Conservation (phyloP, 495 filamentous ascomycete species). For the Penicillium herquei region DNA sequence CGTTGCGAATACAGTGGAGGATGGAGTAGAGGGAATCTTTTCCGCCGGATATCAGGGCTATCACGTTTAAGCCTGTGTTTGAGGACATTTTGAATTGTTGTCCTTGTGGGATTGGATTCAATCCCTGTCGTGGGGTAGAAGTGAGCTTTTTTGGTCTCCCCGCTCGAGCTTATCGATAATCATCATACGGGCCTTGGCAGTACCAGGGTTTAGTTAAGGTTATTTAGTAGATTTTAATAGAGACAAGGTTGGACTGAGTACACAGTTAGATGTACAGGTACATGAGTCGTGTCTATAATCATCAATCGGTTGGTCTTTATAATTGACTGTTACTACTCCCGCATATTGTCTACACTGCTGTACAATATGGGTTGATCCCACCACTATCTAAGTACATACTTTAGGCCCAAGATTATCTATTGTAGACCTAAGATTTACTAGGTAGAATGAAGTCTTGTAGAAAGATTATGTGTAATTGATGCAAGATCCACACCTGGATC, state of each 20-base stretch:
- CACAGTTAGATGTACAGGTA: no score
- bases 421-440: background rate
- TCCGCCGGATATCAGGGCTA: slow-evolving; percentile 90
- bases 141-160: slow-evolving; percentile 7
- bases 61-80: slow-evolving; percentile 62
- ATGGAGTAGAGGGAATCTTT: slow-evolving; percentile 96
- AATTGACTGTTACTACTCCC: no score
- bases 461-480: slow-evolving; percentile 20
- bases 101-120: background rate
- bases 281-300: no score
- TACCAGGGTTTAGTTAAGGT: no score
- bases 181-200: background rate
- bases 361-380: no score
- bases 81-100: background rate
- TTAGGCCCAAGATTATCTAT: no score
- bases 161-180: slow-evolving; percentile 14
- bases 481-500: slow-evolving; percentile 18
- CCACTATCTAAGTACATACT: no score
- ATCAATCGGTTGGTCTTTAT: no score
- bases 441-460: background rate
- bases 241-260: no score
- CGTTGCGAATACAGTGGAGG: slow-evolving; percentile 83
- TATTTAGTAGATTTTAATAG: no score
- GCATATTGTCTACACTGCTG: no score
- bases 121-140: background rate